Evolutionary conservation across 2,329 filamentous ascomycete genomes (phyloP), one percentile per base, ranked within the genome.

Genomic region (Neodidymelliopsis sp.): DNA sequence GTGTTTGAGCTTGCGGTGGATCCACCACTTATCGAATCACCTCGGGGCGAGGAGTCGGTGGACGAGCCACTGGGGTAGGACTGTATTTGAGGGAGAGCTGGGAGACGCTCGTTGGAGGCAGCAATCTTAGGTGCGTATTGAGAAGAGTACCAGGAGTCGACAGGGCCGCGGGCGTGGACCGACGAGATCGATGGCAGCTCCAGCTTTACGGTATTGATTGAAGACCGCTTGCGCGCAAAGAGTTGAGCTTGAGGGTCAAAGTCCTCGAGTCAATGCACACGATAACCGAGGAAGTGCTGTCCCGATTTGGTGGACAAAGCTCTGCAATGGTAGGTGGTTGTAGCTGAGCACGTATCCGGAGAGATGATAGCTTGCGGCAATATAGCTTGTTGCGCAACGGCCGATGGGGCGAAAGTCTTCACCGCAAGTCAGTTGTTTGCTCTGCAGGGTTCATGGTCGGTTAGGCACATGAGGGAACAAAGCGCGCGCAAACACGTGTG

Each of bases 131-230:
- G 83, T 60, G 79, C 74, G 70, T 84, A 82, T 77, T 87, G 82
- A 71, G 81, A 78, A 76, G 85, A 86, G 77, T 87, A 89, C 77
- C 85, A 90, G 74, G 80, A 80, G 77, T 92, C 87, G 76, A 83
- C 81, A 71, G 82, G 81, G 80, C 87, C 87, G 84, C 89, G 87
- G 83, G 86, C 84, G 77, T 90, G 87, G 79, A 89, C 84, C 80
- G 90, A 86, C 71, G 88, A 88, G 72, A 91, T 88, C 78, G 89
- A 89, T 79, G 90, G 89, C 76, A 92, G 86, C 89, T 92, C 90
- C 90, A 95, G 90, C 82, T 92, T 94, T 87, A 84, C 90, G 89
- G 85, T 88, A 78, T 84, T 79, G 71, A 53, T 36, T 49, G 56
- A 38, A 22, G 53, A 47, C 51, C 23, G 57, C 47, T 37, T 35